Evolutionary conservation across 2,329 filamentous ascomycete genomes (phyloP), one percentile per base, ranked within the genome.

Genomic region (Microcyclospora pomicola): DNA sequence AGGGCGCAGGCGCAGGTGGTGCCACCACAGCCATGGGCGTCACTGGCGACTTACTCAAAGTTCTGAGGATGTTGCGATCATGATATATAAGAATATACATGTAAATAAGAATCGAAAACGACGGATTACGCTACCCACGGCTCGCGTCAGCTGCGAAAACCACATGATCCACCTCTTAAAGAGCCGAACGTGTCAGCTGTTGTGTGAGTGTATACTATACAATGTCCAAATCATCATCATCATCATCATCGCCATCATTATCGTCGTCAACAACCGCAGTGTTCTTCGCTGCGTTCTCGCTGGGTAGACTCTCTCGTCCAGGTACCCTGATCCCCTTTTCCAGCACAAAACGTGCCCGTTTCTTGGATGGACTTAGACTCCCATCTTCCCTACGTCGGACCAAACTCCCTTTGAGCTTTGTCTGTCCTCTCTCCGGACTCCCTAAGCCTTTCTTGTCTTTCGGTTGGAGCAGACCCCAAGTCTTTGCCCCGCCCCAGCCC

Each of bases 1-100:
- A 96, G 66, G 91, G 91, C 42, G 86, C 85, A 28, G 91, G 66
- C 43, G 91, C 91, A 16, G 91, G 91, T 51, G 87, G 83, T 47
- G 87, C 95, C 33, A 86, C 96, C 37, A 98, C 91, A 27, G 91
- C 91, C 19, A 96, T 96, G 88, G 91, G 91, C 42, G 88, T 98
- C 34, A 86, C 85, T n/a, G 77, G 76, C 34, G 91, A 98, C 66
- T 64, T 98, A 53, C 71, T 96, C 59, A 95, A 94, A 70, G 83
- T 92, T 29, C 55, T 95, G 43, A 71, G 80, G 49, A 69, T 85
- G 56, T 69, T 92, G 39, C 49, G 50, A 34, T 24, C 19, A 24
- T 24, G 7, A 24, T 5, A 24, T 4, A 24, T 24, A 24, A 5
- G 7, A 24, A 24, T 5, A 24, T 24, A 24, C 19, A 24, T 5